Conservation (phyloP, 352 stramenopile genomes). For the Globisporangium echinulatum region DNA sequence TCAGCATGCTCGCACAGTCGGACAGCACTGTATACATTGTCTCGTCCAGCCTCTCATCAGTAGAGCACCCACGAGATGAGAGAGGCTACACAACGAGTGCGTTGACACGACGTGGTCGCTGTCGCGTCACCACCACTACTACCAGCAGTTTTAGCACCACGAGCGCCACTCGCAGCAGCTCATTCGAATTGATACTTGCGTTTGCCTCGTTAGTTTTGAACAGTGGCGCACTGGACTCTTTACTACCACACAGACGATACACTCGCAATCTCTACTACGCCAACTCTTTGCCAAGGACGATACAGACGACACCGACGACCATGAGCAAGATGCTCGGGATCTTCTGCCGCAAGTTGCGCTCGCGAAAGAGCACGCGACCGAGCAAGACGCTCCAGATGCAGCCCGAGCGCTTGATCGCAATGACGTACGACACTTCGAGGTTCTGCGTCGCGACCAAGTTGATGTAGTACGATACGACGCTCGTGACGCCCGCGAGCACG, state of each 20-base stretch:
- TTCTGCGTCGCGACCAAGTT: slow-evolving; percentile 74
- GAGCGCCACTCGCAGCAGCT: too few species aligned
- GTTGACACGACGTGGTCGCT: too few species aligned
- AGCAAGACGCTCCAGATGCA: slow-evolving; percentile 82
- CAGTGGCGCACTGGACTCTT: too few species aligned
- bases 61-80: too few species aligned
- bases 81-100: too few species aligned
- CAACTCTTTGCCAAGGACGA: slow-evolving; percentile 60
- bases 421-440: slow-evolving; percentile 79
- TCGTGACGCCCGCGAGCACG: slow-evolving; percentile 55
- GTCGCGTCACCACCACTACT: too few species aligned
- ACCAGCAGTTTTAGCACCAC: too few species aligned
- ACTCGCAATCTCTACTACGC: background rate
- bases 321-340: slow-evolving; percentile 79
- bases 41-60: too few species aligned
- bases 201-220: too few species aligned
- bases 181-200: too few species aligned
- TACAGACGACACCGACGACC: slow-evolving; percentile 71
- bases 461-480: slow-evolving; percentile 80
- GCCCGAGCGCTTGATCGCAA: slow-evolving; percentile 78
- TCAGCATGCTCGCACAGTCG: background rate
- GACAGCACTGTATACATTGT: too few species aligned
- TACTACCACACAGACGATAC: background rate
- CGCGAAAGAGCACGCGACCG: slow-evolving; percentile 65
- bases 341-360: slow-evolving; percentile 70